Base-by-base conservation (phyloP, 2,329 filamentous ascomycete species). In the Myrmaecium sp. region DNA sequence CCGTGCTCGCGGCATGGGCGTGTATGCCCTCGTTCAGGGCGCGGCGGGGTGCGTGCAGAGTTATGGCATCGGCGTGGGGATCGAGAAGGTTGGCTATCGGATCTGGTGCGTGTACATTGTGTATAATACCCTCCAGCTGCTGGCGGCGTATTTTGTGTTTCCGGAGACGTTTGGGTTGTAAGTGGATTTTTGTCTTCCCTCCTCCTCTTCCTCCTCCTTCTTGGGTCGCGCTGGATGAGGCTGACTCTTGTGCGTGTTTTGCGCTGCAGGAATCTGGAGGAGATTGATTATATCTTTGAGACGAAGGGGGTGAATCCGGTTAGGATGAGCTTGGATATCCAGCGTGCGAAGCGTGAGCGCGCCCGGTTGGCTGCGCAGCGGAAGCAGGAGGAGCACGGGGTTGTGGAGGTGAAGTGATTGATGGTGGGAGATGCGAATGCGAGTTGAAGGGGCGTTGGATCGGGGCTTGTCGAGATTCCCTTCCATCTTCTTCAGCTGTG, bases 271-370 rank as follows among this genome's bases (percentile, higher is more conserved):
- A 57, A 51, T 13, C 48, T 69, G 22, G 64, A 69, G 40, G 64
- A 69, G 44, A 69, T 69, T 26, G 64, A 69, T 35, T 59, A 58
- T 22, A 65, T 71, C 29, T 71, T 72, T 31, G 65, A 58, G 35
- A 59, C 55, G 1, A 46, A 48, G 4, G 54, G 52, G 5, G 46
- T 56, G 10, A 32, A 38, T 21, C 55, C 55, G 5, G 55, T 58
- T 2, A 57, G 57, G 42, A 57, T 59, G 51, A 52, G 44, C 6
- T 30, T 49, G 33, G 42, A 54, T 35, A 52, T 57, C 12, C 43
- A 55, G n/a, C n/a, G n/a, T n/a, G n/a, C n/a, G n/a, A n/a, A n/a
- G n/a, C n/a, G n/a, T n/a, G n/a, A n/a, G n/a, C n/a, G n/a, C n/a
- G n/a, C n/a, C n/a, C n/a, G n/a, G n/a, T n/a, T n/a, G n/a, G n/a